Percentiles rank a stretch among this genome's conserved stretches.
These are phyloP conservation scores for Vigna nakashimae DNA, from an alignment of 306 rosid species.

Conservation along the genomic window DNA sequence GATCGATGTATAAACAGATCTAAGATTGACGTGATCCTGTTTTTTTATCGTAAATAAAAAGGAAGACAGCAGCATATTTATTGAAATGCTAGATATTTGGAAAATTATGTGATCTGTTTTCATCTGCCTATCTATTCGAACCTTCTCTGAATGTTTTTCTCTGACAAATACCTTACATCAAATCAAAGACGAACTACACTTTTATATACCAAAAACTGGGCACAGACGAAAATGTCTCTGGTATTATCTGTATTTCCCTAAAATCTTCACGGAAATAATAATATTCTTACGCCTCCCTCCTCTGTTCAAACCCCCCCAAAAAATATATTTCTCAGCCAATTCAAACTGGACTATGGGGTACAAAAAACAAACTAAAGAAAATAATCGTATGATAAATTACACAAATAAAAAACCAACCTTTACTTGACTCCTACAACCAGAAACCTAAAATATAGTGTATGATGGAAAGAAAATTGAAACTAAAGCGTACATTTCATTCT, in stretches of 20 bases:
- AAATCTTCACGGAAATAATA: not conserved
- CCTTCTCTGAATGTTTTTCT: not conserved
- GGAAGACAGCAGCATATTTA: not conserved
- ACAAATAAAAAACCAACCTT: slow-evolving; percentile 28
- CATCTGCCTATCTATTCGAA: not conserved
- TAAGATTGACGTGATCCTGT: not conserved
- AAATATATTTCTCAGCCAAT: not conserved
- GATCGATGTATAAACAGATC: not conserved
- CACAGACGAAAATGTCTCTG: not conserved
- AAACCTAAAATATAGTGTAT: slow-evolving; percentile 17
- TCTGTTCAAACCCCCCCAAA: not conserved
- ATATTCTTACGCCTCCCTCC: not conserved
- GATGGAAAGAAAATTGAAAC: not conserved
- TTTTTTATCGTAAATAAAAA: not conserved
- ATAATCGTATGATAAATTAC: slow-evolving; percentile 33
- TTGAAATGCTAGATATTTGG: not conserved
- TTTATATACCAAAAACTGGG: not conserved
- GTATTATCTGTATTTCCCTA: not conserved
- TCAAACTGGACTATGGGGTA: not conserved
- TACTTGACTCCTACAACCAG: slow-evolving; percentile 14
- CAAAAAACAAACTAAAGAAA: not conserved
- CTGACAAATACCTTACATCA: not conserved
- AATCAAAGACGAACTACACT: not conserved
- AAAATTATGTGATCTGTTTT: not conserved
- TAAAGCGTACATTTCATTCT: slow-evolving; percentile 8